These are phyloP conservation scores for Venturiaceae sp. DNA, from an alignment of 2,329 filamentous ascomycete genomes.

Conservation along the genomic window DNA sequence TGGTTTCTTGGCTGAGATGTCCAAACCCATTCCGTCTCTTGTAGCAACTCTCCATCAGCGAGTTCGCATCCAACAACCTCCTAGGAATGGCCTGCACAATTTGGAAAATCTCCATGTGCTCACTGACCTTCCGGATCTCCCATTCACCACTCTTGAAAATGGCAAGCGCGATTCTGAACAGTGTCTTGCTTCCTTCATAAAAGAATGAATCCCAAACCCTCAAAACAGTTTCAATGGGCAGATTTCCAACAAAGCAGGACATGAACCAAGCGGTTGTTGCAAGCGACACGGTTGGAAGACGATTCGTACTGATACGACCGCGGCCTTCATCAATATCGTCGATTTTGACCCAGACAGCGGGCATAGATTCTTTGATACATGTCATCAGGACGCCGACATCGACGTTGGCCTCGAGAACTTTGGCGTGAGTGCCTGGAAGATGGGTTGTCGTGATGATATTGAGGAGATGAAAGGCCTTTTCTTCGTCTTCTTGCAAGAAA, in stretches of 20 bases:
- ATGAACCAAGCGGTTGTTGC: constrained; percentile 97
- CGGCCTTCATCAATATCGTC: constrained; percentile 56
- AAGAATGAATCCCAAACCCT: constrained; percentile 95
- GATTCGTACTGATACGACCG: constrained; percentile 26
- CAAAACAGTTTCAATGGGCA: constrained; percentile 84
- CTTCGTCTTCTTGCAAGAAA: constrained; percentile 66
- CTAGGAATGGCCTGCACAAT: constrained; percentile 83
- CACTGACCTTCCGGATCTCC: constrained; percentile 68
- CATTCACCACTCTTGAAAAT: constrained; percentile 83
- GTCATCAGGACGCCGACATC: constrained; percentile 92
- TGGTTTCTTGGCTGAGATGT: constrained; percentile 69
- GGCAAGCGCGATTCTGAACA: constrained; percentile 83
- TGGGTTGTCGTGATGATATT: constrained; percentile 86
- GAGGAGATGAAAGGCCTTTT: constrained; percentile 86
- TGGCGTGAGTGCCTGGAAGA: constrained; percentile 83
- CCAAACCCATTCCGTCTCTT: constrained; percentile 70
- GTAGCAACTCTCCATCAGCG: constrained; percentile 74
- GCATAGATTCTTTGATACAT: constrained; percentile 71
- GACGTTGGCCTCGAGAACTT: constrained; percentile 84
- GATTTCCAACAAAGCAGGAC: constrained; percentile 87
- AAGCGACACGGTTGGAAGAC: constrained; percentile 80
- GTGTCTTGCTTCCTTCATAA: constrained; percentile 86
- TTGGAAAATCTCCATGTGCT: constrained; percentile 94
- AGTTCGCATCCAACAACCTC: constrained; percentile 70
- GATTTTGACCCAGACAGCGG: constrained; percentile 78